Evolutionary conservation across 176 grass and related monocot genomes (phyloP).

Genomic region (Chloris gayana): DNA sequence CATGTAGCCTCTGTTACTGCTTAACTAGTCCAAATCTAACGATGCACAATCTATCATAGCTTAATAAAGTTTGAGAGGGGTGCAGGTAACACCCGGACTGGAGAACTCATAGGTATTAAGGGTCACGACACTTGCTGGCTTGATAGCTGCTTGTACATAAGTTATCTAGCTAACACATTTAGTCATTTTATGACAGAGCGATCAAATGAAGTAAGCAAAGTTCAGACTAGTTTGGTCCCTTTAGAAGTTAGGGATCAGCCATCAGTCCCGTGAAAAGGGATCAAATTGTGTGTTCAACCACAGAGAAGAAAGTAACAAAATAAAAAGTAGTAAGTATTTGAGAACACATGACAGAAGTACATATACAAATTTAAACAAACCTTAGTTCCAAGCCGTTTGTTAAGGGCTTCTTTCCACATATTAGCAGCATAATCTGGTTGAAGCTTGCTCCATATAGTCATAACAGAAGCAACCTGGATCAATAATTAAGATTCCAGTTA

Average conservation of each 20-base stretch:
- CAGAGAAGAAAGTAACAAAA: not conserved
- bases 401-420: conserved; percentile 97
- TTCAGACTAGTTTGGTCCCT: not conserved
- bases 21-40: not conserved
- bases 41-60: not conserved
- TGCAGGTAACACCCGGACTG: not conserved
- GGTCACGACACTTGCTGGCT: not conserved
- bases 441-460: conserved; percentile 94
- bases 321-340: not conserved
- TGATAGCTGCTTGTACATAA: not conserved
- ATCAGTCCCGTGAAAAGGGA: conserved; percentile 9
- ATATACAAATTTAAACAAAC: conserved; percentile 44
- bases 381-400: conserved; percentile 92
- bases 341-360: conserved; percentile 1
- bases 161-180: conserved; percentile 4
- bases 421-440: conserved; percentile 89
- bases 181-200: not conserved
- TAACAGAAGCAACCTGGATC: conserved; percentile 88
- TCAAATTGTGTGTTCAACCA: conserved; percentile 11
- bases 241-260: conserved; percentile 13
- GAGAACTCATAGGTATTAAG: not conserved
- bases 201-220: not conserved
- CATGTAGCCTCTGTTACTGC: not conserved
- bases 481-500: conserved; percentile 43
- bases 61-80: not conserved